phyloP scores from a whole-genome alignment of 1,284 basidiomycete genomes.

The Tilletia caries region DNA sequence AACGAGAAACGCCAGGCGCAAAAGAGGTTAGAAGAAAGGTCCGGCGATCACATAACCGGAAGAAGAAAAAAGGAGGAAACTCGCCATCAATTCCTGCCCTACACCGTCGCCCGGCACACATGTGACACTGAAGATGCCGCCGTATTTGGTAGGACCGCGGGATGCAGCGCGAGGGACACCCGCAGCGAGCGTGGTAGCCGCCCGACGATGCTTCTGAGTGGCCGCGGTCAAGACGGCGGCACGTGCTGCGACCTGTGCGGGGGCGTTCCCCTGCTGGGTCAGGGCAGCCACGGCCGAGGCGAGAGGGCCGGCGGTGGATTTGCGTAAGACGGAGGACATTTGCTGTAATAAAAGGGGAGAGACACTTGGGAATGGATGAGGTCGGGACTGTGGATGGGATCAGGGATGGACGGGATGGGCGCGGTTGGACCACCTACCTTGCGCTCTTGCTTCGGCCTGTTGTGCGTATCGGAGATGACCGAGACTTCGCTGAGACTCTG shows the following conservation, averaged over 20 bases:
- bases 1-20: slow-evolving; percentile 66
- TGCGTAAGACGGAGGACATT: slow-evolving; percentile 3
- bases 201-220: slow-evolving; percentile 24
- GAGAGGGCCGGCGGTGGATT: neutral
- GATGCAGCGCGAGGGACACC: slow-evolving; percentile 62
- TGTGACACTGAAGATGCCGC: slow-evolving; percentile 16
- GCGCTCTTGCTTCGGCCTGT: no score
- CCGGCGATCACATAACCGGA: no score
- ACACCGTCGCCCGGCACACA: slow-evolving; percentile 74
- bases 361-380: neutral
- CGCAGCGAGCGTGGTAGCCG: slow-evolving; percentile 73
- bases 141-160: slow-evolving; percentile 19
- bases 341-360: neutral
- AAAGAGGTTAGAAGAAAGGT: no score
- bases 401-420: neutral
- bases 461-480: no score
- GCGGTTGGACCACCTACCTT: no score
- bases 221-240: slow-evolving; percentile 9
- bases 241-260: neutral
- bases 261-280: neutral
- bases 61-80: neutral
- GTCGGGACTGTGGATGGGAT: neutral
- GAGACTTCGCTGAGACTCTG: no score
- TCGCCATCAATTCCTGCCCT: slow-evolving; percentile 65
- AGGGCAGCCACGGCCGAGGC: neutral